A percentile compares a stretch with the other conserved stretches of the same genome.
These are phyloP conservation scores for Daldinia loculata DNA, from an alignment of 495 filamentous ascomycete species.

Conservation along the genomic window DNA sequence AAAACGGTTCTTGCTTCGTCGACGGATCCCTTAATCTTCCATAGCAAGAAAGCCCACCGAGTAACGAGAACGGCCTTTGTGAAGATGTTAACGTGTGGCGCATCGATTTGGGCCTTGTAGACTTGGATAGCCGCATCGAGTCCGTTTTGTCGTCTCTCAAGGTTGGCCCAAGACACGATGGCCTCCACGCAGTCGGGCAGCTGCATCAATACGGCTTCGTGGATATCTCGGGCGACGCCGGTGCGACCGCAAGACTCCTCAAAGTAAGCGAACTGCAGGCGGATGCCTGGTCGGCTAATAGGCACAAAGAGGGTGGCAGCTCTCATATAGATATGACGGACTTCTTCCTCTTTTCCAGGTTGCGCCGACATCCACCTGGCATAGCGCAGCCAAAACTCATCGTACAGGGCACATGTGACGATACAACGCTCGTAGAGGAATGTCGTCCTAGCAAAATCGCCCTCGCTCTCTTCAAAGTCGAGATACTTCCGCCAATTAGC, in stretches of 20 bases:
- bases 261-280: constrained; percentile 92
- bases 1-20: constrained; percentile 90
- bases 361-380: constrained; percentile 96
- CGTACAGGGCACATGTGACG: constrained; percentile 91
- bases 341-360: constrained; percentile 83
- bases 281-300: constrained; percentile 79
- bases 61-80: constrained; percentile 88
- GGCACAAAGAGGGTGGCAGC: constrained; percentile 86
- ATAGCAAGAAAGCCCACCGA: constrained; percentile 88
- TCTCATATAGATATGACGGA: constrained; percentile 90
- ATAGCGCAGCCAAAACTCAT: constrained; percentile 97
- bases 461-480: constrained; percentile 92
- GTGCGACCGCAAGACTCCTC: constrained; percentile 83
- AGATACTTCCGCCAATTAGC: constrained; percentile 97
- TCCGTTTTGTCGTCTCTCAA: constrained; percentile 83
- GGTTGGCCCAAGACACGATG: constrained; percentile 87
- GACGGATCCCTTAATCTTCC: constrained; percentile 86
- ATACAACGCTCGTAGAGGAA: constrained; percentile 95
- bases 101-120: constrained; percentile 82
- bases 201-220: constrained; percentile 74
- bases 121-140: constrained; percentile 88
- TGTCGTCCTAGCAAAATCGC: constrained; percentile 74
- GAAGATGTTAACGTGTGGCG: constrained; percentile 72
- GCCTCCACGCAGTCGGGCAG: constrained; percentile 83
- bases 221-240: constrained; percentile 82